These are phyloP conservation scores for Paecilomyces sp. DNA, from an alignment of 2,329 filamentous ascomycete species.

Conservation along the genomic window DNA sequence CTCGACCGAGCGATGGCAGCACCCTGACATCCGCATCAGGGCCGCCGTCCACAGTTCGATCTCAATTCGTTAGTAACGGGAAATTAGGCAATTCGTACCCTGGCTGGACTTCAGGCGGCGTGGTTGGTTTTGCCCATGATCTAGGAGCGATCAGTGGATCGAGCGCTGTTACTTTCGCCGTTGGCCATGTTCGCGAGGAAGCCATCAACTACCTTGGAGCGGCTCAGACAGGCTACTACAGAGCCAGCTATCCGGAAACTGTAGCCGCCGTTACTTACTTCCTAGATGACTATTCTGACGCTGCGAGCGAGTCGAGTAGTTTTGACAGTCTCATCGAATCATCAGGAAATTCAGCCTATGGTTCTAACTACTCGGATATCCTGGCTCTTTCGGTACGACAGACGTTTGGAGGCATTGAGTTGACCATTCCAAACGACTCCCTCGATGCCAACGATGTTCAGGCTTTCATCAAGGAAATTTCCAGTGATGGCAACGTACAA, in stretches of 20 bases:
- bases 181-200: slow-evolving; percentile 34
- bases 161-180: slow-evolving; percentile 31
- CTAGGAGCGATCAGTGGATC: slow-evolving; percentile 23
- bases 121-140: slow-evolving; percentile 34
- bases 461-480: slow-evolving; percentile 35
- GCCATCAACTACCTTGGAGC: slow-evolving; percentile 36
- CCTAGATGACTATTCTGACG: slow-evolving; percentile 32
- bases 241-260: slow-evolving; percentile 25
- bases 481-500: slow-evolving; percentile 33
- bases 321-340: slow-evolving; percentile 14
- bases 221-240: slow-evolving; percentile 35
- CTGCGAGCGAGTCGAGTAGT: slow-evolving; percentile 32
- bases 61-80: slow-evolving; percentile 26
- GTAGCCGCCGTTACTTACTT: slow-evolving; percentile 30
- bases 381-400: slow-evolving; percentile 35
- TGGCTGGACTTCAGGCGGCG: slow-evolving; percentile 19
- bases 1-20: slow-evolving; percentile 17
- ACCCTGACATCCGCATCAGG: slow-evolving; percentile 25
- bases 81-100: slow-evolving; percentile 15
- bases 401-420: slow-evolving; percentile 35
- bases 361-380: slow-evolving; percentile 35
- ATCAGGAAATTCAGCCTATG: slow-evolving; percentile 15
- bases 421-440: slow-evolving; percentile 29
- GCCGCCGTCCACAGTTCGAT: slow-evolving; percentile 16
- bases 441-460: slow-evolving; percentile 18